These are phyloP conservation scores for Suhomyces bribrorum DNA, from an alignment of 1,139 yeast genomes.

Conservation along the genomic window DNA sequence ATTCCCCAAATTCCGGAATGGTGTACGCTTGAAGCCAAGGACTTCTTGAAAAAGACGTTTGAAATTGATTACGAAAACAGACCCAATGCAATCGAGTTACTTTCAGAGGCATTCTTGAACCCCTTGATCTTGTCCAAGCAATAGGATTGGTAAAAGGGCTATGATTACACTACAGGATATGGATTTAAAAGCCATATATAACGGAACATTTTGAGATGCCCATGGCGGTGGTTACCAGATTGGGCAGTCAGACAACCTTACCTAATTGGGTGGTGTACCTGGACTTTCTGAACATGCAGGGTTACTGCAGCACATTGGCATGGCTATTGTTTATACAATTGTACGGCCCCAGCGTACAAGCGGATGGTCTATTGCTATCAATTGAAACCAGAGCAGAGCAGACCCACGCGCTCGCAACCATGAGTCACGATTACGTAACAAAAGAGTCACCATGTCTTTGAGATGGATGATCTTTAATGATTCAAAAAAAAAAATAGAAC, in stretches of 20 bases:
- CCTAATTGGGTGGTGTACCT: no score
- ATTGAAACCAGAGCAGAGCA: no score
- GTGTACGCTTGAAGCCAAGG: slow-evolving; percentile 68
- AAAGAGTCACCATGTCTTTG: background rate
- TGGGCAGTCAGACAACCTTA: no score
- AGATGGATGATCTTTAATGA: background rate
- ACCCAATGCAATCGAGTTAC: slow-evolving; percentile 70
- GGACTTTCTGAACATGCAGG: no score
- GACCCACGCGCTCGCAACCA: slow-evolving; percentile 1
- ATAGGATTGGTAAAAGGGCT: slow-evolving; percentile 7
- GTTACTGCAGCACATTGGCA: no score
- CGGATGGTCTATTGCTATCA: no score
- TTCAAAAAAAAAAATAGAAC: slow-evolving; percentile 1
- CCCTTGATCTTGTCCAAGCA: slow-evolving; percentile 49
- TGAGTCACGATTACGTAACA: background rate
- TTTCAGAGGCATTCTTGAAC: slow-evolving; percentile 61
- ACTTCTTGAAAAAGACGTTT: slow-evolving; percentile 66
- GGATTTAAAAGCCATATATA: background rate
- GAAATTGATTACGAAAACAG: slow-evolving; percentile 72
- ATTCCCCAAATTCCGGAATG: slow-evolving; percentile 78
- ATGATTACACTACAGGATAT: no score
- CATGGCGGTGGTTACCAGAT: no score
- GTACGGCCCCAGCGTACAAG: no score
- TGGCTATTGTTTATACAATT: no score
- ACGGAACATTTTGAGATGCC: no score